These are phyloP conservation scores for Phytopythium oedochilum DNA, from an alignment of 352 stramenopile species.

Conservation along the genomic window DNA sequence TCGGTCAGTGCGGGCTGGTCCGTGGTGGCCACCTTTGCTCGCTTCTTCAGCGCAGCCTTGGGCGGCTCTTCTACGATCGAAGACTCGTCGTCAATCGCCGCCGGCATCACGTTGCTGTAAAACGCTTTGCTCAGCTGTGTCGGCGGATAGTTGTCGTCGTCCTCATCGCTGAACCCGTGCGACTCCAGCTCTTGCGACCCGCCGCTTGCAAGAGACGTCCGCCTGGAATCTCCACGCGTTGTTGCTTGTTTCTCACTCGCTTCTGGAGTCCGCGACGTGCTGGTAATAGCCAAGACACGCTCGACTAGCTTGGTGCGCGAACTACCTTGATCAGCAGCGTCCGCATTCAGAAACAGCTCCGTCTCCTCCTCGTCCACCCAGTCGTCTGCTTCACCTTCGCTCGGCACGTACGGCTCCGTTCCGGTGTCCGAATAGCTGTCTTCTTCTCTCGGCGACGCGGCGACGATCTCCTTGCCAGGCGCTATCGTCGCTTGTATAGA, in stretches of 20 bases:
- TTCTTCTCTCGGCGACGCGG: conserved; percentile 16
- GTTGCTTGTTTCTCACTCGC: not conserved
- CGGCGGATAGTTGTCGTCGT: conserved; percentile 23
- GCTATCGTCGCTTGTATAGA: not conserved
- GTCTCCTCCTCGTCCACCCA: conserved; percentile 7
- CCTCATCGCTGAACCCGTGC: not conserved
- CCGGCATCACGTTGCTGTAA: not conserved
- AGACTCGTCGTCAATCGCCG: not conserved
- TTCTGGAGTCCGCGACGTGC: not conserved
- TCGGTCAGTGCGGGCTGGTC: conserved; percentile 10
- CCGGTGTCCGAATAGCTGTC: conserved; percentile 16
- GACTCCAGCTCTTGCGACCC: not conserved
- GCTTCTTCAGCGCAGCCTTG: conserved; percentile 23
- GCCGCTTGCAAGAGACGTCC: not conserved
- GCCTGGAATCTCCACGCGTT: not conserved
- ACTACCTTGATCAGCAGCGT: not conserved
- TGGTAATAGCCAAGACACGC: no score
- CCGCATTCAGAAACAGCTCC: not conserved
- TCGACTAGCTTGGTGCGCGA: not conserved
- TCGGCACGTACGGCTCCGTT: conserved; percentile 13
- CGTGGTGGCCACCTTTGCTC: conserved; percentile 12
- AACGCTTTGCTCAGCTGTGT: conserved; percentile 34
- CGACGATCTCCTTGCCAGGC: not conserved
- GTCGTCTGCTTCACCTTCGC: conserved; percentile 9
- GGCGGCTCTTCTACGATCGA: conserved; percentile 3